Base-by-base conservation (phyloP, 2,329 filamentous ascomycete species). In the Botrytis byssoidea region DNA sequence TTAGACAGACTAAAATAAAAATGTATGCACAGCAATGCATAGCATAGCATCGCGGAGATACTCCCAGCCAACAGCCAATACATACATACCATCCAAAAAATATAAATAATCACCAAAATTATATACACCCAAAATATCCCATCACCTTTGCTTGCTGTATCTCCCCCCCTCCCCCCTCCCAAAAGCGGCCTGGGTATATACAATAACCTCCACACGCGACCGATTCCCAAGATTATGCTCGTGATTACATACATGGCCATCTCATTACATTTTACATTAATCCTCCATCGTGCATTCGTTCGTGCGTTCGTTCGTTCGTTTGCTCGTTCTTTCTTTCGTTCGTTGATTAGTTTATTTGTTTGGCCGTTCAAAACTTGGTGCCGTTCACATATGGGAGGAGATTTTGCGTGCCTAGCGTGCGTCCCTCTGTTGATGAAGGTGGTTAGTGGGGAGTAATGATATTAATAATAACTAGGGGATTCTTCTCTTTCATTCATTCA, bases 321-420 rank as follows among this genome's bases (percentile, higher is more conserved):
- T 10, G 4, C n/a, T 7, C 12, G 9, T 25, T 25, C 9, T 10
- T 25, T 9, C 22, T 22, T 51, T 25, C 10, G 4, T 14, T 51
- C 25, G 1, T 55, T 7, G 5, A 25, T 55, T 55, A 3, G 5
- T n/a, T 51, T 16, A 10, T 51, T 5, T 25, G 9, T 2, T 5
- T 32, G 32, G 32, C n/a, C 9, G 8, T 29, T 44, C 61, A 71
- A 64, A 71, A 71, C 25, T 65, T 65, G 25, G 55, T 71, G 18
- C 69, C 69, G 22, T 71, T 71, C 1, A 71, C 69, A 20, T 65
- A 71, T 3, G 69, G 59, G 3, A 64, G 29, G 4, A 71, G 51
- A 35, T 71, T 64, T 29, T 71, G 69, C 0, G 69, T 71, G 37
- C 69, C 59, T 2, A 71, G 69, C 12, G 69, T 71, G 35, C 69